Evolutionary conservation across 2,329 filamentous ascomycete species (phyloP).

Genomic region (Calonectria pteridis): DNA sequence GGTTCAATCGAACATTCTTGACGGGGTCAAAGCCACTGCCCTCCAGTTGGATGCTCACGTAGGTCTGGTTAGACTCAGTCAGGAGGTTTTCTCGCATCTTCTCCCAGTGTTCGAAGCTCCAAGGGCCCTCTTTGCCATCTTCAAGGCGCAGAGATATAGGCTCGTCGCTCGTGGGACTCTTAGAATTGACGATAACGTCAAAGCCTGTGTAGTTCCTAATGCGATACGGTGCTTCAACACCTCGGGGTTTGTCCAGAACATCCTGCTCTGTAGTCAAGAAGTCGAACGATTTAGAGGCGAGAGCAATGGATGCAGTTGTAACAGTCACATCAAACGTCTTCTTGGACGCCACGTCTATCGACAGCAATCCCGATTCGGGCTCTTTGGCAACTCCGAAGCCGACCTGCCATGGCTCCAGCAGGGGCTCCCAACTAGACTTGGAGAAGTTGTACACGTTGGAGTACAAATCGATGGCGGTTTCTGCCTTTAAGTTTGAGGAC

Average conservation of each 20-base stretch:
- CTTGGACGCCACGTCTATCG: constrained; percentile 87
- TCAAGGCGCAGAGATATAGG: constrained; percentile 80
- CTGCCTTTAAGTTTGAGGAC: constrained; percentile 88
- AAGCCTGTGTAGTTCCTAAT: constrained; percentile 98
- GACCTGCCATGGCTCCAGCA: constrained; percentile 97
- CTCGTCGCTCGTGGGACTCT: constrained; percentile 73
- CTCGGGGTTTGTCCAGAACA: constrained; percentile 91
- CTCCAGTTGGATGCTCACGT: constrained; percentile 87
- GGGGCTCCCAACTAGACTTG: constrained; percentile 97
- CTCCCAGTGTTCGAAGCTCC: constrained; percentile 97
- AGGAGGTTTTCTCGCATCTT: constrained; percentile 95
- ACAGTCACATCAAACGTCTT: constrained; percentile 93
- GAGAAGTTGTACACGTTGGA: constrained; percentile 99
- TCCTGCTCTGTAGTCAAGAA: constrained; percentile 89
- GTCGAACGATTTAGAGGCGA: constrained; percentile 92
- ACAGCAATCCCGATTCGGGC: constrained; percentile 78
- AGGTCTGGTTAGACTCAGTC: constrained; percentile 82
- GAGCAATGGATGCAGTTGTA: constrained; percentile 92
- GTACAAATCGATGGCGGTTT: constrained; percentile 92
- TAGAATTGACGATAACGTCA: constrained; percentile 85
- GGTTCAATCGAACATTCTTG: constrained; percentile 87
- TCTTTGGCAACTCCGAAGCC: constrained; percentile 89
- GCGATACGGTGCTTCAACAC: constrained; percentile 90
- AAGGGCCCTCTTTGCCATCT: constrained; percentile 92
- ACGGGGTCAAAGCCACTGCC: constrained; percentile 94